Conservation (phyloP, 352 stramenopile genomes). For the Blastocystis sp. region DNA sequence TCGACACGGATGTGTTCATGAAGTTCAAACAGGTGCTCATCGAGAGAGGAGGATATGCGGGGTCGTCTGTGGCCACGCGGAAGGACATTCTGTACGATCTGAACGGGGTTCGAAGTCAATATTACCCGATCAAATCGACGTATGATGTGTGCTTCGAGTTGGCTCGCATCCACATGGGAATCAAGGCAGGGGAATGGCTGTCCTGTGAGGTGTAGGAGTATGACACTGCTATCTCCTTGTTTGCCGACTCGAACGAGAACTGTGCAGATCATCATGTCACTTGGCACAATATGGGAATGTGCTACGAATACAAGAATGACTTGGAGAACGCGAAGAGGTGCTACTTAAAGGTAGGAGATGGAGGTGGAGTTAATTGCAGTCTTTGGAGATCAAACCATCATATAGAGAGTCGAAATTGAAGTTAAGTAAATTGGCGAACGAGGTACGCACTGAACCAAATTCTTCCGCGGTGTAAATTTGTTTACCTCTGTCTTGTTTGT, state of each 20-base stretch:
- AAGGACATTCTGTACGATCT: constrained; percentile 62
- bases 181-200: constrained; percentile 6
- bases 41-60: constrained; percentile 57
- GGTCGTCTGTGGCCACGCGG: constrained; percentile 12
- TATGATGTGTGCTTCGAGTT: constrained; percentile 63
- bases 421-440: constrained; percentile 40
- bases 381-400: constrained; percentile 50
- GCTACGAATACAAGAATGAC: constrained; percentile 60
- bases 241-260: constrained; percentile 50
- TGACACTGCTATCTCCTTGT: constrained; percentile 42
- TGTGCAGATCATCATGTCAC: constrained; percentile 61
- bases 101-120: constrained; percentile 54
- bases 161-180: constrained; percentile 62
- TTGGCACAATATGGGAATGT: constrained; percentile 63
- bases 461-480: background rate
- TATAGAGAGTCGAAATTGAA: constrained; percentile 50
- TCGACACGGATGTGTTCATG: constrained; percentile 63
- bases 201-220: constrained; percentile 36
- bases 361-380: background rate
- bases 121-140: constrained; percentile 62
- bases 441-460: background rate
- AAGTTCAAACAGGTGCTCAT: constrained; percentile 64
- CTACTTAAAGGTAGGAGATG: constrained; percentile 1
- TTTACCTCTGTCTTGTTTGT: background rate
- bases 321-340: constrained; percentile 59